phyloP scores from a whole-genome alignment of 2,329 filamentous ascomycete species.

The Orbilia ellipsospora region DNA sequence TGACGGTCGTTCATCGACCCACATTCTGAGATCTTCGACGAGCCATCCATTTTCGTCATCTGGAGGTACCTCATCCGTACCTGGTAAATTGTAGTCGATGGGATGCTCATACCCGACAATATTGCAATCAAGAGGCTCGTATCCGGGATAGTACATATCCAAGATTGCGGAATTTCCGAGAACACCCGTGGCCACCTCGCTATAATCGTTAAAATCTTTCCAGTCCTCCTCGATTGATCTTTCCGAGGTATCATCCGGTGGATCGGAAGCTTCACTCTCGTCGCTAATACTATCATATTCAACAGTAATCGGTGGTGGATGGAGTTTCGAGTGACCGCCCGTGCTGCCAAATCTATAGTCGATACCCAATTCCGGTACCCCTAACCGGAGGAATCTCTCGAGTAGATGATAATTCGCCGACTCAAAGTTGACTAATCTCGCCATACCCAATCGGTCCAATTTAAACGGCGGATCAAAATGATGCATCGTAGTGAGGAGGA shows the following conservation, averaged over 20 bases:
- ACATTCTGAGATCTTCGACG: slow-evolving; percentile 10
- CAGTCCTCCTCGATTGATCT: neutral
- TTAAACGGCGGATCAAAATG: slow-evolving; percentile 31
- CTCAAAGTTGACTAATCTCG: slow-evolving; percentile 29
- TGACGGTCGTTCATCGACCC: slow-evolving; percentile 13
- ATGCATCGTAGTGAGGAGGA: slow-evolving; percentile 29
- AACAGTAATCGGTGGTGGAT: neutral
- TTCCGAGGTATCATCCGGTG: too few species aligned
- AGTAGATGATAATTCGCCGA: slow-evolving; percentile 25
- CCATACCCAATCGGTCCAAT: slow-evolving; percentile 6
- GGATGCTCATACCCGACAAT: neutral
- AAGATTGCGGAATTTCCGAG: neutral
- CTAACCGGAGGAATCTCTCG: slow-evolving; percentile 11
- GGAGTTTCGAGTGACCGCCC: slow-evolving; percentile 5
- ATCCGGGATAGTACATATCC: slow-evolving; percentile 9
- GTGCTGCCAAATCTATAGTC: slow-evolving; percentile 35
- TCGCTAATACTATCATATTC: neutral
- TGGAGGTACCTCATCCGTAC: neutral
- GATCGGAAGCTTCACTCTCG: neutral
- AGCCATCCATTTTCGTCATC: neutral
- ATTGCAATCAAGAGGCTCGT: slow-evolving; percentile 2
- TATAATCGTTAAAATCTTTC: neutral
- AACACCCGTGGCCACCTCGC: neutral
- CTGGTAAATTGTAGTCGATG: slow-evolving; percentile 5
- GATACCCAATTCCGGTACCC: slow-evolving; percentile 15